These are phyloP conservation scores for Pseudogymnoascus destructans DNA, from an alignment of 2,329 filamentous ascomycete species.

Conservation along the genomic window DNA sequence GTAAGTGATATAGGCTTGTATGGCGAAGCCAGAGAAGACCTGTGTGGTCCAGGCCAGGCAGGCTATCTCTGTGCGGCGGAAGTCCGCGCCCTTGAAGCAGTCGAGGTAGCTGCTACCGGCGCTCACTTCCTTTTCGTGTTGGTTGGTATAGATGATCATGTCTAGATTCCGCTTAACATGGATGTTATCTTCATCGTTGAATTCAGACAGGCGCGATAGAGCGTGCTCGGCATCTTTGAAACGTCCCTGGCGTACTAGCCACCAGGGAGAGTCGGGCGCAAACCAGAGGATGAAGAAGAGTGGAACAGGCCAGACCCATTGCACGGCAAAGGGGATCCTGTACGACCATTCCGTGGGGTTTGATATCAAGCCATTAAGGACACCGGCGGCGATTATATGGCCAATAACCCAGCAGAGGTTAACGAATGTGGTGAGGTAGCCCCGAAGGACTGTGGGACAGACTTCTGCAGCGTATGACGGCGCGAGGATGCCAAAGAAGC, in stretches of 20 bases:
- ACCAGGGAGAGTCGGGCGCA: conserved; percentile 37
- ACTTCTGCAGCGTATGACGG: conserved; percentile 35
- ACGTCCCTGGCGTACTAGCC: conserved; percentile 33
- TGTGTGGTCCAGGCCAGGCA: conserved; percentile 53
- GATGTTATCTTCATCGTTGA: conserved; percentile 43
- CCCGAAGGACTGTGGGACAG: conserved; percentile 41
- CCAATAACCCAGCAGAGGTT: conserved; percentile 43
- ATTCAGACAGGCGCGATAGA: neutral
- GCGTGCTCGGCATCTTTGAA: conserved; percentile 31
- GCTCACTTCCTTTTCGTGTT: conserved; percentile 45
- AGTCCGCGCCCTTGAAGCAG: conserved; percentile 68
- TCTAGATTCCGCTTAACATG: conserved; percentile 30
- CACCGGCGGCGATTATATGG: conserved; percentile 37
- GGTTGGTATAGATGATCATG: conserved; percentile 41
- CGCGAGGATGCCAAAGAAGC: conserved; percentile 33
- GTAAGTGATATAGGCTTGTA: conserved; percentile 48
- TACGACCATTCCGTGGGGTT: conserved; percentile 12
- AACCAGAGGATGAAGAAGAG: conserved; percentile 32
- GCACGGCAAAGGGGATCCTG: conserved; percentile 13
- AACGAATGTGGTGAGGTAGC: conserved; percentile 42
- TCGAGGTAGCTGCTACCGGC: conserved; percentile 62
- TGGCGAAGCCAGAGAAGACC: conserved; percentile 46
- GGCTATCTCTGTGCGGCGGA: conserved; percentile 63
- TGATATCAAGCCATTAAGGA: conserved; percentile 21
- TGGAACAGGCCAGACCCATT: conserved; percentile 36